Percentiles rank a stretch among this genome's conserved stretches.
phyloP scores from a whole-genome alignment of 352 stramenopile genomes.

The Phytopythium litorale region DNA sequence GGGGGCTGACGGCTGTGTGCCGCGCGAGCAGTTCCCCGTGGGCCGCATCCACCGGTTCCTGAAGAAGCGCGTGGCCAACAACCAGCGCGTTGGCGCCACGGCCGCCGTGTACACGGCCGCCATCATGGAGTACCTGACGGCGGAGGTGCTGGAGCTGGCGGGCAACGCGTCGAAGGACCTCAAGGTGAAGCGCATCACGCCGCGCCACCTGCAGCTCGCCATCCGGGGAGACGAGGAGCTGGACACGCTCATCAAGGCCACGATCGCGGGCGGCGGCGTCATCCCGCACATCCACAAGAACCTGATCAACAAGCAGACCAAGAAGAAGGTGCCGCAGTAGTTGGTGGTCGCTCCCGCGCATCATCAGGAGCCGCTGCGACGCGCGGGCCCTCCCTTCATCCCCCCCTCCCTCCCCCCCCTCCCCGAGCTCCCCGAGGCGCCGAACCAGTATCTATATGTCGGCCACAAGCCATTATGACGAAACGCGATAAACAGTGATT shows the following conservation, averaged over 20 bases:
- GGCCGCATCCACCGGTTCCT: constrained; percentile 99
- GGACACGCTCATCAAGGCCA: constrained; percentile 99
- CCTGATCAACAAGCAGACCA: constrained; percentile 98
- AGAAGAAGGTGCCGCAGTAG: constrained; percentile 83
- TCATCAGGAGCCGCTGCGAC: background rate
- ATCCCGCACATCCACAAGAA: constrained; percentile 99
- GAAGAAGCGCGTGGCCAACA: constrained; percentile 98
- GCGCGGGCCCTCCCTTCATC: background rate
- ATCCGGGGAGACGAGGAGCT: constrained; percentile 99
- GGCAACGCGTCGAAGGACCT: constrained; percentile 97
- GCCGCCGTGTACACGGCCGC: constrained; percentile 99
- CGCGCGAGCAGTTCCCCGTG: constrained; percentile 94
- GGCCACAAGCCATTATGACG: background rate
- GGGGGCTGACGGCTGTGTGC: too few relatives aligned
- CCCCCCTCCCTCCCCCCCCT: too few relatives aligned
- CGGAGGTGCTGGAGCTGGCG: constrained; percentile 99
- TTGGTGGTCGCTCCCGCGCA: background rate
- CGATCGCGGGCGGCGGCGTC: constrained; percentile 99
- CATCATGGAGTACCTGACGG: constrained; percentile 98
- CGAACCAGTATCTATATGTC: constrained; percentile 4
- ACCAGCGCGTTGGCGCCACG: constrained; percentile 99
- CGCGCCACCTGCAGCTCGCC: constrained; percentile 98
- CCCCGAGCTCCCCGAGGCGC: background rate
- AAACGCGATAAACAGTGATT: background rate
- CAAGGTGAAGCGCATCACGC: constrained; percentile 98